These are phyloP conservation scores for Musa balbisiana DNA, from an alignment of 202 grass and related monocot species.

Conservation along the genomic window DNA sequence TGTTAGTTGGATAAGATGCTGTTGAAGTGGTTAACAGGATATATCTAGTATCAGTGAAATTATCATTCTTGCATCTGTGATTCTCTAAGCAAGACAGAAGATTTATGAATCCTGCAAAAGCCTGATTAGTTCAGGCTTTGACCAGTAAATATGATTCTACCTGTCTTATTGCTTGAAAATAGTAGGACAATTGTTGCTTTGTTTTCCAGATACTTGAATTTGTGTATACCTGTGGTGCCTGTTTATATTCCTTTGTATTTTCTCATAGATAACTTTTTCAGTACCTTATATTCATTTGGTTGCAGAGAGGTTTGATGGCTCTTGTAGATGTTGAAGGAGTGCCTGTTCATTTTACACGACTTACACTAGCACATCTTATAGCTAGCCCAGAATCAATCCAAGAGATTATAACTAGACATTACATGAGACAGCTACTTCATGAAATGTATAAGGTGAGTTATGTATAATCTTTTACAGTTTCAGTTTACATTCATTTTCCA, in stretches of 20 bases:
- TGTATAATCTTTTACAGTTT: background rate
- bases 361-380: constrained; percentile 84
- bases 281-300: constrained; percentile 30
- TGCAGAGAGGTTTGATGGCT: constrained; percentile 93
- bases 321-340: constrained; percentile 97
- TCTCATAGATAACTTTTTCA: constrained; percentile 5
- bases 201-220: no score
- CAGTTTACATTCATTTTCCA: background rate
- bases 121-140: no score
- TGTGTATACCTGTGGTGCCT: background rate
- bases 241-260: background rate
- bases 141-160: background rate
- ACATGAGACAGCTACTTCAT: constrained; percentile 88
- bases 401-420: constrained; percentile 81
- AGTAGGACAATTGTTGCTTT: no score
- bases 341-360: constrained; percentile 71
- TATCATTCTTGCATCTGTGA: background rate
- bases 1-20: background rate
- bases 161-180: background rate
- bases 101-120: no score
- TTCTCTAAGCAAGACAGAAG: no score
- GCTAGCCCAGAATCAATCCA: constrained; percentile 92
- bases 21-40: background rate
- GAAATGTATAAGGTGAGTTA: constrained; percentile 87
- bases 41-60: background rate